These are phyloP conservation scores for Curvularia hawaiiensis DNA, from an alignment of 2,329 filamentous ascomycete genomes.

Conservation along the genomic window DNA sequence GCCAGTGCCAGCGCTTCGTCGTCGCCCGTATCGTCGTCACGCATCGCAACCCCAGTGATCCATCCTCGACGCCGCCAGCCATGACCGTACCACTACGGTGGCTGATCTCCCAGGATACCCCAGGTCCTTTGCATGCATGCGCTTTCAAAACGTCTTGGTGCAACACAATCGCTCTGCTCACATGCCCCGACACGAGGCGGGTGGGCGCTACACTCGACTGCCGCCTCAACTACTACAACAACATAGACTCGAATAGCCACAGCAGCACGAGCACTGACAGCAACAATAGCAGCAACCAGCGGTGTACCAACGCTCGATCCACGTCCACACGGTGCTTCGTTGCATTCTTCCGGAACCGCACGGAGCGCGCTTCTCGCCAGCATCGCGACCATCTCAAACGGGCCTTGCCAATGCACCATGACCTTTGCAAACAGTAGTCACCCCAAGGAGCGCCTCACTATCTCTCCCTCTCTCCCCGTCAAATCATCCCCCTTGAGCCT, in stretches of 20 bases:
- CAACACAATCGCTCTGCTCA: not conserved
- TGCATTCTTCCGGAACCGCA: not conserved
- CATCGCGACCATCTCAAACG: not conserved
- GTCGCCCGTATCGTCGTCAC: not conserved
- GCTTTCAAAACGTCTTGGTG: conserved; percentile 7
- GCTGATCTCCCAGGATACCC: conserved; percentile 13
- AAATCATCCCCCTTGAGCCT: not conserved
- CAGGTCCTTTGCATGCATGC: conserved; percentile 9
- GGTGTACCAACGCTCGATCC: not conserved
- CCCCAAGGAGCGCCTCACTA: conserved; percentile 2
- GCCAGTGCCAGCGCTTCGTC: not conserved
- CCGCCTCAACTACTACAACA: not conserved
- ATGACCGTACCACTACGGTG: conserved; percentile 1
- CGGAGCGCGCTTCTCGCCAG: conserved; percentile 3
- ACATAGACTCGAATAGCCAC: not conserved
- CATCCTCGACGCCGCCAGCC: conserved; percentile 1
- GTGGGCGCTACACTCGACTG: not conserved
- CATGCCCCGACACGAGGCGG: not conserved
- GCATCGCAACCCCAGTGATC: not conserved
- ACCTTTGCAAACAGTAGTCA: not conserved
- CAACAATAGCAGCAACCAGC: not conserved
- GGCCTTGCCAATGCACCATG: conserved; percentile 1
- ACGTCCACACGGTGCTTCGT: not conserved
- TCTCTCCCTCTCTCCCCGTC: not conserved
- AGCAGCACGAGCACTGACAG: not conserved